phyloP scores from a whole-genome alignment of 2,329 filamentous ascomycete species.

The Aschersonia sp. region DNA sequence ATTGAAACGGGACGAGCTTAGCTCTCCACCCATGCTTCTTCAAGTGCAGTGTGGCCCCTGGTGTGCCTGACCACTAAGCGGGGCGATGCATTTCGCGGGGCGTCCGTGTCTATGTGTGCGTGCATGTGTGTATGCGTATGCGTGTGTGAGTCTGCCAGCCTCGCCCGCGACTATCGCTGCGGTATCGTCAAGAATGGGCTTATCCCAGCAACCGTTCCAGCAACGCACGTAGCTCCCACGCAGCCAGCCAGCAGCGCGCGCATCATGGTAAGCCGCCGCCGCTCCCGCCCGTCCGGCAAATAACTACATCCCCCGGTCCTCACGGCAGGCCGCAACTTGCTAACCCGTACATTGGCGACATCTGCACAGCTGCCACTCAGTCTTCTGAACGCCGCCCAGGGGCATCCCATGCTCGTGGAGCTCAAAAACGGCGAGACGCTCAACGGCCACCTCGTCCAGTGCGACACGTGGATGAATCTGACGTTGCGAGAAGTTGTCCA shows the following conservation, averaged over 20 bases:
- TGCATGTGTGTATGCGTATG: too few species aligned
- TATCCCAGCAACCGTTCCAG: too few species aligned
- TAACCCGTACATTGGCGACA: neutral
- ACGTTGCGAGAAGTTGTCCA: constrained; percentile 95
- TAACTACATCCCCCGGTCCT: neutral
- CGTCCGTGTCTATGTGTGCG: neutral
- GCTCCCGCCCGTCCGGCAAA: too few species aligned
- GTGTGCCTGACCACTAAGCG: constrained; percentile 6
- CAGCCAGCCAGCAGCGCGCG: neutral
- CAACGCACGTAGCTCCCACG: neutral
- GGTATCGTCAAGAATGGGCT: too few species aligned
- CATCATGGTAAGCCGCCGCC: too few species aligned
- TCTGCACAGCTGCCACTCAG: constrained; percentile 50
- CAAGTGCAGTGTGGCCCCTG: neutral
- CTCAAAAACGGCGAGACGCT: constrained; percentile 95
- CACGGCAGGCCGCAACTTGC: neutral
- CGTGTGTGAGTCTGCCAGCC: too few species aligned
- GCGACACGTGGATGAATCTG: constrained; percentile 99
- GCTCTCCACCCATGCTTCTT: neutral
- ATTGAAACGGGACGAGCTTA: neutral
- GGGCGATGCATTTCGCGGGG: constrained; percentile 16
- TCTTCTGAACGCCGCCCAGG: constrained; percentile 87
- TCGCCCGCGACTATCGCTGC: too few species aligned
- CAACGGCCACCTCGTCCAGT: constrained; percentile 89
- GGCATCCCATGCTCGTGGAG: constrained; percentile 95